A percentile compares a stretch with the other conserved stretches of the same genome.
Conservation (phyloP, 495 filamentous ascomycete genomes). For the Melanomma pulvis-pyrius region DNA sequence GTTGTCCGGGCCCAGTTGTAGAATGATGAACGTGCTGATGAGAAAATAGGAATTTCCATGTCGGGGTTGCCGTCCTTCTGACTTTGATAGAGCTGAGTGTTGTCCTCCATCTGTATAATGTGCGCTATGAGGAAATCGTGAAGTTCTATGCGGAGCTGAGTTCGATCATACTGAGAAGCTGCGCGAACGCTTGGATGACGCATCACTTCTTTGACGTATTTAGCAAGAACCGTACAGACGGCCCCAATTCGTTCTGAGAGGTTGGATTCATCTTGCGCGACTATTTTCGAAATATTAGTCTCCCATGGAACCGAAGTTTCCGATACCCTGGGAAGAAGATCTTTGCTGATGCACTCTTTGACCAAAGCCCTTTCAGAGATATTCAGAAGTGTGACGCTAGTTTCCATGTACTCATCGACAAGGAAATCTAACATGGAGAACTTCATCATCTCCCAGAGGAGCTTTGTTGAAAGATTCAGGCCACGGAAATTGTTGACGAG, state of each 20-base stretch:
- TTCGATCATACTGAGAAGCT: too few species aligned
- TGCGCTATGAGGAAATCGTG: constrained; percentile 1
- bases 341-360: too few species aligned
- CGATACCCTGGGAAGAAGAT: too few species aligned
- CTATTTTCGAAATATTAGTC: too few species aligned
- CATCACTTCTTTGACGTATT: background rate
- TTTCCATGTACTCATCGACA: constrained; percentile 14
- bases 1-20: constrained; percentile 44
- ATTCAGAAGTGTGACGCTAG: too few species aligned
- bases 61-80: background rate
- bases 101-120: background rate
- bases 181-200: too few species aligned
- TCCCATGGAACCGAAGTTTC: too few species aligned
- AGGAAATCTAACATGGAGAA: constrained; percentile 12
- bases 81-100: background rate
- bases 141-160: too few species aligned
- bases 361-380: too few species aligned
- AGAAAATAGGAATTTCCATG: background rate
- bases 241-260: background rate
- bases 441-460: constrained; percentile 11
- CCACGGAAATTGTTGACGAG: background rate
- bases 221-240: background rate
- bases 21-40: background rate
- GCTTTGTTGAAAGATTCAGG: background rate
- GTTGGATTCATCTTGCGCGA: background rate